A percentile compares a stretch with the other conserved stretches of the same genome.
These are phyloP conservation scores for Ogataea hybrid DNA, from an alignment of 1,139 yeast species.

Conservation along the genomic window DNA sequence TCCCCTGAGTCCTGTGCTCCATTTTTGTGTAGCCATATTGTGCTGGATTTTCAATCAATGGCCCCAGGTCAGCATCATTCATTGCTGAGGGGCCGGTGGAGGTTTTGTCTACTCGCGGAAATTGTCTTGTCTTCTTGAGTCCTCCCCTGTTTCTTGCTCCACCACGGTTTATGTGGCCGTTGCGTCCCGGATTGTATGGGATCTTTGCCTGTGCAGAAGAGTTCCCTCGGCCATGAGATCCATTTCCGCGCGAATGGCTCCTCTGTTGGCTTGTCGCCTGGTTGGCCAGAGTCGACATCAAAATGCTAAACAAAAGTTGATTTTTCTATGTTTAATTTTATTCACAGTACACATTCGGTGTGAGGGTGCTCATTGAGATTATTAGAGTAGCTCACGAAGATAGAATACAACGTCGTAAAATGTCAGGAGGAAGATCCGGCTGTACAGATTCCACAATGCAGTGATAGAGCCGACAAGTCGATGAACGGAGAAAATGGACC, in stretches of 20 bases:
- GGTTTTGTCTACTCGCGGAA: slow-evolving; percentile 4
- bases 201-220: background rate
- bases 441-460: slow-evolving; percentile 49
- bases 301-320: background rate
- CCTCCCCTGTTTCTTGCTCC: slow-evolving; percentile 12
- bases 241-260: slow-evolving; percentile 1
- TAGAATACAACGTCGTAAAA: slow-evolving; percentile 51
- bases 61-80: slow-evolving; percentile 25
- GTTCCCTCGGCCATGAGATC: slow-evolving; percentile 1
- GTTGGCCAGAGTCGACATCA: slow-evolving; percentile 12
- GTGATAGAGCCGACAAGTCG: slow-evolving; percentile 38
- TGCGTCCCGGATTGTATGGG: slow-evolving; percentile 7
- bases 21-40: slow-evolving; percentile 27
- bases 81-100: background rate
- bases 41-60: slow-evolving; percentile 26
- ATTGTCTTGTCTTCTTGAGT: slow-evolving; percentile 1
- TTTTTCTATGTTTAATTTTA: background rate
- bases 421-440: slow-evolving; percentile 50
- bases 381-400: slow-evolving; percentile 10
- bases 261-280: slow-evolving; percentile 4
- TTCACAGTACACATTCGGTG: background rate
- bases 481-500: slow-evolving; percentile 38
- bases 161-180: slow-evolving; percentile 1
- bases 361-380: background rate
- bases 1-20: slow-evolving; percentile 16